Percentiles rank a stretch among this genome's conserved stretches.
Evolutionary conservation across 2,329 filamentous ascomycete genomes (phyloP).

Genomic region (Aspergillus cejpii): DNA sequence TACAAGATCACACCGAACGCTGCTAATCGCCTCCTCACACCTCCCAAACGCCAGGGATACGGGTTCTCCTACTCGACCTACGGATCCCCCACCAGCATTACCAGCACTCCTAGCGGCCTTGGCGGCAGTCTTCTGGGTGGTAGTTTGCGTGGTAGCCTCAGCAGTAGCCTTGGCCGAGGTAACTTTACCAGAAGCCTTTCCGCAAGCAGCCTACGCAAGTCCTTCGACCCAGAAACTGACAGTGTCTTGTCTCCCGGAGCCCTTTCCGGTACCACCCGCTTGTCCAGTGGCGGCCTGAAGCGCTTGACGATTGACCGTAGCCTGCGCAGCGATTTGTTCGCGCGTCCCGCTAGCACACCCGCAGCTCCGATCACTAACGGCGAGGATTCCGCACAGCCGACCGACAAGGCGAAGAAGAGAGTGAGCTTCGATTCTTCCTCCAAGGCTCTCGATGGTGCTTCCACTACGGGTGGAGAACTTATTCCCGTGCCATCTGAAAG

Average conservation of each 20-base stretch:
- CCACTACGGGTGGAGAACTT: constrained; percentile 44
- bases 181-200: constrained; percentile 82
- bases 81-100: constrained; percentile 66
- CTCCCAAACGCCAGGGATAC: constrained; percentile 72
- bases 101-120: constrained; percentile 62
- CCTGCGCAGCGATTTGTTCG: constrained; percentile 61
- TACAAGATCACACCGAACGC: constrained; percentile 81
- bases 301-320: constrained; percentile 88
- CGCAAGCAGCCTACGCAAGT: constrained; percentile 75
- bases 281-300: constrained; percentile 68
- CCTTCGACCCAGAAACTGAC: constrained; percentile 67
- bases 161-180: constrained; percentile 55
- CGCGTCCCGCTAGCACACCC: constrained; percentile 34
- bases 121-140: constrained; percentile 57
- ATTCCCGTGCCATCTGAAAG: constrained; percentile 47
- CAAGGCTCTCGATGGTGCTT: constrained; percentile 22
- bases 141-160: constrained; percentile 34
- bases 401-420: constrained; percentile 57
- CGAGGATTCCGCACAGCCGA: constrained; percentile 35
- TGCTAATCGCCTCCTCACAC: constrained; percentile 71
- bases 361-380: constrained; percentile 32
- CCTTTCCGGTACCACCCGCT: constrained; percentile 63
- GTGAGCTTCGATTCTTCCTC: constrained; percentile 78
- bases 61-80: constrained; percentile 93
- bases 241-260: constrained; percentile 81